Base-by-base conservation (phyloP, 78 protist genomes). In the Guillardia theta region DNA sequence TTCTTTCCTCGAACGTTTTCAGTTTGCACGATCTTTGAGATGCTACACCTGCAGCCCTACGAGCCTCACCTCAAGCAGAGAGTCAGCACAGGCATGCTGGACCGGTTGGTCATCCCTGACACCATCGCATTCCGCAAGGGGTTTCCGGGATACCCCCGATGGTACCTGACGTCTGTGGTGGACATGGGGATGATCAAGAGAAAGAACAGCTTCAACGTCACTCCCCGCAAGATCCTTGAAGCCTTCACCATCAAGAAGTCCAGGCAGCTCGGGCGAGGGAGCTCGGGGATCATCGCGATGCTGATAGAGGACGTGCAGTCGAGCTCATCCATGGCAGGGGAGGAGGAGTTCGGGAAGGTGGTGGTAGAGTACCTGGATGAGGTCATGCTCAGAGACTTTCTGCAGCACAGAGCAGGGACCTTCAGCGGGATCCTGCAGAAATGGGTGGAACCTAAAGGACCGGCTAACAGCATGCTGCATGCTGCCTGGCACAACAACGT, bases 371-470 rank as follows among this genome's bases (percentile, higher is more conserved):
- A 70, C 41, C 83, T 70, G 33, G 83, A 70, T 43, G 83, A 70
- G 83, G 83, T 70, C 36, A 36, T 70, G 10, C 83, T 70, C 46
- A 36, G 83, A 24, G 83, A 70, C 83, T 70, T 70, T 70, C 41
- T 70, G 83, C 46, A 70, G 36, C 83, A 43, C 46, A 4, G 83
- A 15, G 83, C 83, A 2, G 83, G 27, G 5, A 22, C 33, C n/a
- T 70, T 70, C 83, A 33, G 41, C 41, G 83, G 83, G 83, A 24
- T 70, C 41, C 83, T 70, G 45, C 83, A 70, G 41, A 70, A 70
- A 43, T 70, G 83, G 83, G 83, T 70, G 83, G 83, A 70, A 24
- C 83, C 83, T 12, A 70, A 70, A 43, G 83, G 83, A 36, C 36
- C n/a, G 83, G 36, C 27, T 43, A 70, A 18, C 83, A 70, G 41